These are phyloP conservation scores for Leavenworthia alabamica DNA, from an alignment of 345 rosid species.

Conservation along the genomic window DNA sequence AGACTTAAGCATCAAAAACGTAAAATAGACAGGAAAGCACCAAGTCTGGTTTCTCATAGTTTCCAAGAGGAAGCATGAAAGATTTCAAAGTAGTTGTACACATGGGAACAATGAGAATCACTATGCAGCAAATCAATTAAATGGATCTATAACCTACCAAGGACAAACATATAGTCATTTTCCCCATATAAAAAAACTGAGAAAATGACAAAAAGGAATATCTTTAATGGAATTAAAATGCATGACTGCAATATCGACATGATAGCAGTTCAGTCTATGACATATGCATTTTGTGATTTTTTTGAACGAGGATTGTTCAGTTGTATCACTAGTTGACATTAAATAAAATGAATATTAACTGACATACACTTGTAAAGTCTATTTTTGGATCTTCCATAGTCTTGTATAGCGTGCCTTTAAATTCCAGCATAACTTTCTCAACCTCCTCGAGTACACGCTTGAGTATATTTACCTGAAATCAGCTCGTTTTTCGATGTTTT, in stretches of 20 bases:
- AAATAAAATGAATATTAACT: background rate
- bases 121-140: constrained; percentile 9
- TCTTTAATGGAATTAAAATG: background rate
- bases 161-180: background rate
- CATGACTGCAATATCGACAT: constrained; percentile 4
- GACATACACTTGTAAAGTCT: constrained; percentile 76
- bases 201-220: background rate
- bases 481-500: constrained; percentile 6
- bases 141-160: background rate
- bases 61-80: constrained; percentile 7
- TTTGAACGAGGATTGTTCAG: background rate
- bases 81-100: background rate
- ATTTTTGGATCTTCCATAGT: constrained; percentile 96
- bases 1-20: constrained; percentile 2
- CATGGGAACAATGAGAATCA: background rate
- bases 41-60: constrained; percentile 5
- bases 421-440: constrained; percentile 93
- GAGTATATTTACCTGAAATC: constrained; percentile 81
- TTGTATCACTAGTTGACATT: constrained; percentile 1
- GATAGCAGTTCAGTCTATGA: constrained; percentile 5
- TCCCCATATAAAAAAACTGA: background rate
- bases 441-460: constrained; percentile 99
- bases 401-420: constrained; percentile 85
- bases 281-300: background rate
- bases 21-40: background rate